These are phyloP conservation scores for Rhynchospora tenuis DNA, from an alignment of 176 grass and related monocot genomes.

Conservation along the genomic window DNA sequence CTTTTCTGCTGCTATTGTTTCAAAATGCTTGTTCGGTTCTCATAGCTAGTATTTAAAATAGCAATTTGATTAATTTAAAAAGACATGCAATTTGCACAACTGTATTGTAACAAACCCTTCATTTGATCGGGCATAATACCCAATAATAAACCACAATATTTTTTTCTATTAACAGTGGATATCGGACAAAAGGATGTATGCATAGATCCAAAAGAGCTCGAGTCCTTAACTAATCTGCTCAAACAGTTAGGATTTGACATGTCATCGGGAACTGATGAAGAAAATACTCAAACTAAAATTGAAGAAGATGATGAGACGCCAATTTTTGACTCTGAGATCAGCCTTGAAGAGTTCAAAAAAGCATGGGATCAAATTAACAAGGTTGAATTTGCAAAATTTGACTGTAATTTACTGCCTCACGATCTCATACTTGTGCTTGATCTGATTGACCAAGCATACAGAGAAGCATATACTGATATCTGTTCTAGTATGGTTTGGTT, in stretches of 20 bases:
- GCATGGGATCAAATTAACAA: constrained; percentile 26
- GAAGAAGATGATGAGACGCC: not conserved
- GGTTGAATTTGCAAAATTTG: constrained; percentile 21
- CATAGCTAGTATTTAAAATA: not conserved
- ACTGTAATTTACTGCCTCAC: constrained; percentile 11
- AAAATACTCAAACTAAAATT: not conserved
- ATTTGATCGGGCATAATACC: not conserved
- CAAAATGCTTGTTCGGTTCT: not conserved
- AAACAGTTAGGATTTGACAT: constrained; percentile 10
- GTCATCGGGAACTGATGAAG: not conserved
- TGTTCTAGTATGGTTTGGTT: constrained; percentile 4
- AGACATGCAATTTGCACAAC: not conserved
- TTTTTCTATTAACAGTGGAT: constrained; percentile 11
- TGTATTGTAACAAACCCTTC: not conserved
- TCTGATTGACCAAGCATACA: constrained; percentile 10
- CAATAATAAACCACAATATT: not conserved
- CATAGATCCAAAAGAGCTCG: constrained; percentile 9
- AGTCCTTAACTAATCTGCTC: constrained; percentile 12
- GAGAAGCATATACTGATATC: not conserved
- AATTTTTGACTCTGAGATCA: constrained; percentile 8
- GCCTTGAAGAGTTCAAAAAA: constrained; percentile 12
- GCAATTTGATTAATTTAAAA: not conserved
- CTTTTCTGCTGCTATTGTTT: not conserved
- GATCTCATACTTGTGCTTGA: constrained; percentile 20
- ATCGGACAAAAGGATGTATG: not conserved